These are phyloP conservation scores for Boechera divaricarpa DNA, from an alignment of 345 rosid genomes.

Conservation along the genomic window DNA sequence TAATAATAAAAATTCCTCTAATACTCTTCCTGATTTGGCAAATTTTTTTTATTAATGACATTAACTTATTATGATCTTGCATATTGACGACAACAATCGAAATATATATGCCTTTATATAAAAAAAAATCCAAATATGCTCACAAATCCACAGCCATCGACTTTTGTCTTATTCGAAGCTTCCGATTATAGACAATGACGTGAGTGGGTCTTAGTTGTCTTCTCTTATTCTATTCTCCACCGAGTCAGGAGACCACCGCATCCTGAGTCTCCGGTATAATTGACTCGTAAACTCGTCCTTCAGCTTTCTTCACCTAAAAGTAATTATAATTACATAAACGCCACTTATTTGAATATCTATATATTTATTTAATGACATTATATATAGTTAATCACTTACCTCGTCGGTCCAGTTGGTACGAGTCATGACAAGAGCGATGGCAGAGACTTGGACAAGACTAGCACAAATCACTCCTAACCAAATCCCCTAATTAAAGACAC, in stretches of 20 bases:
- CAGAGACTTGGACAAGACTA: no score
- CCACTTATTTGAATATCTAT: neutral
- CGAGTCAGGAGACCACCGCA: conserved; percentile 8
- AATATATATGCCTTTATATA: neutral
- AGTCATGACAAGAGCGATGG: no score
- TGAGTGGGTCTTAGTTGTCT: neutral
- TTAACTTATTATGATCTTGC: neutral
- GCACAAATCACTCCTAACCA: no score
- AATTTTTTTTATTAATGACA: neutral
- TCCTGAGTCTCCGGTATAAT: neutral
- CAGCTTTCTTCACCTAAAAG: conserved; percentile 6
- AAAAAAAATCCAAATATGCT: neutral
- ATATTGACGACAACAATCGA: neutral
- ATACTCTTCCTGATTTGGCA: neutral
- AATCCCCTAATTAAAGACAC: no score
- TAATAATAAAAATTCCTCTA: neutral
- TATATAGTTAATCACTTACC: neutral
- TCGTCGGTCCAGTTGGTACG: conserved; percentile 1
- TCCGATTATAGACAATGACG: neutral
- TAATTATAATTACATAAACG: neutral
- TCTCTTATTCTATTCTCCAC: neutral
- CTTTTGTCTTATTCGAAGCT: neutral
- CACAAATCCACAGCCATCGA: neutral
- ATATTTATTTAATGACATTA: no score
- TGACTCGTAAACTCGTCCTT: conserved; percentile 19